phyloP scores from a whole-genome alignment of 768 basidiomycete genomes.

The Tricholoma saponaceum region DNA sequence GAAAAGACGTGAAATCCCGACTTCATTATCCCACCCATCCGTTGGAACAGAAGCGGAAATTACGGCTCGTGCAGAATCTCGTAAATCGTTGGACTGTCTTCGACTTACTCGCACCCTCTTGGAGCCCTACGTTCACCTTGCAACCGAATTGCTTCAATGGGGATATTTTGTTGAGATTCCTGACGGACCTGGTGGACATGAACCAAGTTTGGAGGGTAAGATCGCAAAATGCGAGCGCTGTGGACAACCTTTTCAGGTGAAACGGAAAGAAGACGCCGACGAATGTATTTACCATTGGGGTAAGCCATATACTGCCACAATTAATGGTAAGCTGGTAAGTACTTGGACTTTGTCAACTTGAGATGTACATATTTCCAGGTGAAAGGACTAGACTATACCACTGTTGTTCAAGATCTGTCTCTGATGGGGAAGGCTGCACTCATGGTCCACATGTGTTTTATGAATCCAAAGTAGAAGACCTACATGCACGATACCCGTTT shows the following conservation, averaged over 20 bases:
- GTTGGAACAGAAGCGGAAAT: slow-evolving; percentile 75
- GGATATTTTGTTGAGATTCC: slow-evolving; percentile 74
- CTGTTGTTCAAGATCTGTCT: slow-evolving; percentile 71
- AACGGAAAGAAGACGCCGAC: slow-evolving; percentile 46
- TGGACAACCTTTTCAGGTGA: slow-evolving; percentile 62
- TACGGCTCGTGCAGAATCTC: slow-evolving; percentile 47
- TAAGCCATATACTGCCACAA: slow-evolving; percentile 51
- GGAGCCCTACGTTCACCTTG: slow-evolving; percentile 54
- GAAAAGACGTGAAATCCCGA: slow-evolving; percentile 53
- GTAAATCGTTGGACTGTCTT: slow-evolving; percentile 49
- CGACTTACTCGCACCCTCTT: slow-evolving; percentile 50
- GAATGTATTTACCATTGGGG: slow-evolving; percentile 88
- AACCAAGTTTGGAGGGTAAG: slow-evolving; percentile 60
- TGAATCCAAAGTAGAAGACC: slow-evolving; percentile 57
- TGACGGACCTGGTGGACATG: slow-evolving; percentile 55
- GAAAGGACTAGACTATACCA: slow-evolving; percentile 65
- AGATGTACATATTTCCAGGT: slow-evolving; percentile 36
- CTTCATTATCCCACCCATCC: slow-evolving; percentile 57
- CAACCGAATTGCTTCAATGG: slow-evolving; percentile 56
- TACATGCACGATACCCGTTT: slow-evolving; percentile 78
- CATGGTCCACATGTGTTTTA: slow-evolving; percentile 89
- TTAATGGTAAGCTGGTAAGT: slow-evolving; percentile 51
- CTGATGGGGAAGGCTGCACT: slow-evolving; percentile 64
- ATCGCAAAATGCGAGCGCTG: slow-evolving; percentile 79
- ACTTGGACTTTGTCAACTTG: not conserved